Evolutionary conservation across 106 monocot species (phyloP), one percentile per base, ranked within the genome.

Genomic region (Vanilla planifolia): DNA sequence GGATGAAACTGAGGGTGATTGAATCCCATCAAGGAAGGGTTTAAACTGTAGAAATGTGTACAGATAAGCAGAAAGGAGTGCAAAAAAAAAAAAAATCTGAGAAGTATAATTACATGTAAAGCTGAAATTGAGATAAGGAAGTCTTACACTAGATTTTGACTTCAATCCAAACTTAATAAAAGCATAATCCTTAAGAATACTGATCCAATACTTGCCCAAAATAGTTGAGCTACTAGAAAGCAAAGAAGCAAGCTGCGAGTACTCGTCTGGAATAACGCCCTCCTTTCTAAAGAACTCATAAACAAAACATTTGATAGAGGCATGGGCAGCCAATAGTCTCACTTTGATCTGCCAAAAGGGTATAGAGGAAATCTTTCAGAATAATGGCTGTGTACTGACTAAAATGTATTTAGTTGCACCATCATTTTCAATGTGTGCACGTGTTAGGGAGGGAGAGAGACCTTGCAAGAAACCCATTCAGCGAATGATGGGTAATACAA

Each of bases 381-480:
- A 59, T 16, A 15, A 6, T 39, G 23, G 33, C 11, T 39, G 2
- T 33, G 8, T 32, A 24, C 13, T 37, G 5, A 41, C 26, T 41
- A 61, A 8, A 16, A 28, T 26, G 43, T 25, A 39, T 61, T 6
- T 53, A 29, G n/a, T n/a, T n/a, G n/a, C n/a, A n/a, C n/a, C n/a
- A n/a, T n/a, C n/a, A n/a, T n/a, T n/a, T n/a, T n/a, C n/a, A n/a
- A n/a, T n/a, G n/a, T n/a, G n/a, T n/a, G n/a, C n/a, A n/a, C n/a
- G 23, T 43, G 32, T 16, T 11, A 48, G 84, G 91, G 19, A 27
- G 10, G 42, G 30, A 62, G 33, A 24, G 14, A 50, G 84, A 96
- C 96, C 96, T 98, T 85, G 72, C 91, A 92, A 55, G 84, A 84
- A 64, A 92, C 87, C 96, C 96, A 98, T 73, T 98, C 96, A 55